Percentiles rank a stretch among this genome's conserved stretches.
Evolutionary conservation across 176 grass and related monocot genomes (phyloP).

Genomic region (Miscanthus lutarioriparius): DNA sequence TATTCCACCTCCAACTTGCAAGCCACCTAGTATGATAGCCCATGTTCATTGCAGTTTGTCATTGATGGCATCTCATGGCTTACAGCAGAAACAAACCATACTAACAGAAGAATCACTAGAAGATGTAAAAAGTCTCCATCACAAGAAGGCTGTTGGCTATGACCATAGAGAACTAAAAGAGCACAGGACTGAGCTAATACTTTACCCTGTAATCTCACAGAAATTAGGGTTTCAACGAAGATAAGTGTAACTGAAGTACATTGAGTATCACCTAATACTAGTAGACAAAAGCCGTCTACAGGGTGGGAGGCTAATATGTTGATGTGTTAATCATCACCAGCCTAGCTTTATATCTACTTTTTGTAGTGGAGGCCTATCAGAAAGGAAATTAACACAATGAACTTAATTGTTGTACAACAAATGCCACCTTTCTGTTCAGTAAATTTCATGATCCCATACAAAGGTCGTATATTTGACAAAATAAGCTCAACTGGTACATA

Average conservation of each 20-base stretch:
- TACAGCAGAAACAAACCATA: constrained; percentile 22
- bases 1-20: constrained; percentile 97
- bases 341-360: background rate
- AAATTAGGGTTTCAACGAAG: background rate
- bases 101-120: background rate
- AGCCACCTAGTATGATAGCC: constrained; percentile 65
- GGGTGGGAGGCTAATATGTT: background rate
- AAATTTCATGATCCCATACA: background rate
- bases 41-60: constrained; percentile 23
- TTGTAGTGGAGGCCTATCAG: background rate
- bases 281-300: background rate
- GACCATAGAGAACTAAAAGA: background rate
- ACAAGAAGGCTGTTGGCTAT: background rate
- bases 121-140: constrained; percentile 4
- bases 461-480: background rate
- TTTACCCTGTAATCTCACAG: constrained; percentile 17
- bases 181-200: background rate
- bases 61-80: background rate
- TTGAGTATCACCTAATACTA: background rate
- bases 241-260: background rate
- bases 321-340: background rate
- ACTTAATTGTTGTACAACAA: background rate
- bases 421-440: background rate
- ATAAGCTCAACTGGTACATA: background rate
- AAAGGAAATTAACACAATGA: background rate